phyloP scores from a whole-genome alignment of 2,329 filamentous ascomycete species.

The Scedosporium minutisporum region DNA sequence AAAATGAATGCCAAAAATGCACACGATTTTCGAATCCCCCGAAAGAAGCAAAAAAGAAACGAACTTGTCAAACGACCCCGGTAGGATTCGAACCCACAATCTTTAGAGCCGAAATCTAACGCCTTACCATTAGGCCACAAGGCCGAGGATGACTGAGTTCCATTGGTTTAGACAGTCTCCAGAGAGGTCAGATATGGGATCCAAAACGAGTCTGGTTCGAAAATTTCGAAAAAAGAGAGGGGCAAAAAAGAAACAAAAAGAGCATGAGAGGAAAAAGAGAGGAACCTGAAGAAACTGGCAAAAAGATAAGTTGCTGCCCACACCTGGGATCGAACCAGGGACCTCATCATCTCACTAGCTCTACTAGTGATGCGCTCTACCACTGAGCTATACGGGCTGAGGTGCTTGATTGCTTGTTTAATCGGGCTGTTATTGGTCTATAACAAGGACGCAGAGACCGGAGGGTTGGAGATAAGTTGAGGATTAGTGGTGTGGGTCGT shows the following conservation, averaged over 20 bases:
- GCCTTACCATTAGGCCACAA: constrained; percentile 2
- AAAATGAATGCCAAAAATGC: not conserved
- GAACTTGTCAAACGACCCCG: not conserved
- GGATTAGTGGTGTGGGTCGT: not conserved
- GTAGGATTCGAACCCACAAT: constrained; percentile 2
- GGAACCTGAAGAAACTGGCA: not conserved
- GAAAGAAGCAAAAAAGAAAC: not conserved
- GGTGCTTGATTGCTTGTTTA: not conserved
- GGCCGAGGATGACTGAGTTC: not conserved
- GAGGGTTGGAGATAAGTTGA: not conserved
- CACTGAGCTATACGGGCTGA: not conserved
- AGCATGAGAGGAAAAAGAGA: not conserved
- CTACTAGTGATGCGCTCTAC: constrained; percentile 1
- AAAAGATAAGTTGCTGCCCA: not conserved
- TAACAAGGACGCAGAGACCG: not conserved
- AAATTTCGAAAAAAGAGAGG: not conserved
- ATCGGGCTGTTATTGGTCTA: not conserved
- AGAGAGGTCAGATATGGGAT: not conserved
- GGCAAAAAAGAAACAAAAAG: not conserved
- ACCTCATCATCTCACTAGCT: constrained; percentile 1
- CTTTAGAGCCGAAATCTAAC: constrained; percentile 2
- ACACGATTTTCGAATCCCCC: not conserved
- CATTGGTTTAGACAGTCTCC: not conserved
- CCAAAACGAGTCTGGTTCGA: not conserved
- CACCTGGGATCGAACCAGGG: constrained; percentile 1